A percentile compares a stretch with the other conserved stretches of the same genome.
These are phyloP conservation scores for Pythium grandisporangium DNA, from an alignment of 352 stramenopile species.

Conservation along the genomic window DNA sequence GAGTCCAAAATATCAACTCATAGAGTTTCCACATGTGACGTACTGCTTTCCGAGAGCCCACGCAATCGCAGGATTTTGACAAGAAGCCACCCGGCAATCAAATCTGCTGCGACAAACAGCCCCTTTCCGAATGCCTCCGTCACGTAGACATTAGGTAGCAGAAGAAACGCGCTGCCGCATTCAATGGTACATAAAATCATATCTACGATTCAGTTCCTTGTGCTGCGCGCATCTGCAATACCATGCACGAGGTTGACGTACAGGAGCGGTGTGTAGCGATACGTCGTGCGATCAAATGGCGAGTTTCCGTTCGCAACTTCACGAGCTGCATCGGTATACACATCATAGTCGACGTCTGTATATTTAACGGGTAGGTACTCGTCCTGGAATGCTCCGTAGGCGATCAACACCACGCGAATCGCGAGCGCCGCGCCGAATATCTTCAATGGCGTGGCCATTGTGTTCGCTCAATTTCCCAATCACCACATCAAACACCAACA, in stretches of 20 bases:
- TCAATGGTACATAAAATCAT: no score
- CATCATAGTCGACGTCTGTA: constrained; percentile 99
- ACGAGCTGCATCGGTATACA: constrained; percentile 95
- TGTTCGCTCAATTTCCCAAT: no score
- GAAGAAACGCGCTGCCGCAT: constrained; percentile 55
- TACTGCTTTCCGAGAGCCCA: constrained; percentile 33
- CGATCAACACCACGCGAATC: constrained; percentile 50
- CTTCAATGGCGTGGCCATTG: no score
- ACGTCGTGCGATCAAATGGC: constrained; percentile 96
- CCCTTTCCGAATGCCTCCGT: constrained; percentile 89
- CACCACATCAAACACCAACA: no score
- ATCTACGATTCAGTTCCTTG: background rate
- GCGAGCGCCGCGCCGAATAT: constrained; percentile 45
- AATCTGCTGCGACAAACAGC: constrained; percentile 94
- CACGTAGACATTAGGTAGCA: constrained; percentile 70
- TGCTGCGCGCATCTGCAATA: background rate
- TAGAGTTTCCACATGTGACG: no score
- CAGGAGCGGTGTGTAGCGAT: constrained; percentile 98
- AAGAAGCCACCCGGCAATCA: constrained; percentile 88
- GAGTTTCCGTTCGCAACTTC: constrained; percentile 83
- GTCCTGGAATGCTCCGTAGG: constrained; percentile 77
- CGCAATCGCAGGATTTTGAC: constrained; percentile 73
- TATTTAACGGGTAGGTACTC: constrained; percentile 87
- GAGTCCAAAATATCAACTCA: no score
- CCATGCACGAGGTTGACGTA: no score